Evolutionary conservation across 371 early-diverging fungal species (phyloP).

Genomic region (Mortierella sp.): DNA sequence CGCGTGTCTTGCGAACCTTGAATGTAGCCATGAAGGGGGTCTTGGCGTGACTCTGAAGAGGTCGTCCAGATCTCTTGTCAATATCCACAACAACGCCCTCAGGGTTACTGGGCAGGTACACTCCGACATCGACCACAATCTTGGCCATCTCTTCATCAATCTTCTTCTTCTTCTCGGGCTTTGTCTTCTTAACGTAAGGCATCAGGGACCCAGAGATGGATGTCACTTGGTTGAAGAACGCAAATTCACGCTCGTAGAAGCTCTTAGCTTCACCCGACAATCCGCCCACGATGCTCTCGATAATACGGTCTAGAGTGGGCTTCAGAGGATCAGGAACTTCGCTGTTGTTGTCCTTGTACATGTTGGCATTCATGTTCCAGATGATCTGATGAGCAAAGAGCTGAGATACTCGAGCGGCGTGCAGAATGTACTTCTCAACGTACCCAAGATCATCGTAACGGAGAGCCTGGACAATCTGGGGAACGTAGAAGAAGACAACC

Average conservation of each 20-base stretch:
- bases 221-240: constrained; percentile 95
- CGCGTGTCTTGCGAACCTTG: constrained; percentile 78
- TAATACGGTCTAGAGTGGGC: constrained; percentile 89
- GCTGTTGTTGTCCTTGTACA: constrained; percentile 89
- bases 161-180: constrained; percentile 95
- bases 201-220: constrained; percentile 97
- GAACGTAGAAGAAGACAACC: constrained; percentile 97
- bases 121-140: constrained; percentile 96
- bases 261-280: constrained; percentile 88
- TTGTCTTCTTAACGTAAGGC: constrained; percentile 93
- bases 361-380: constrained; percentile 99
- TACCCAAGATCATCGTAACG: constrained; percentile 92
- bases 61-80: constrained; percentile 94
- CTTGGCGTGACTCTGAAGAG: constrained; percentile 99
- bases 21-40: constrained; percentile 99
- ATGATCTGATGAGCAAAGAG: constrained; percentile 99
- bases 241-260: constrained; percentile 96
- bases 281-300: constrained; percentile 78
- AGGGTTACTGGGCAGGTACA: constrained; percentile 98
- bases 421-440: constrained; percentile 92
- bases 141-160: constrained; percentile 98
- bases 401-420: constrained; percentile 92
- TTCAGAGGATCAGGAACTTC: constrained; percentile 83
- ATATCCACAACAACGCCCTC: constrained; percentile 96
- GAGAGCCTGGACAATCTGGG: constrained; percentile 98